Base-by-base conservation (phyloP, 495 filamentous ascomycete genomes). In the Talaromyces wortmannii region DNA sequence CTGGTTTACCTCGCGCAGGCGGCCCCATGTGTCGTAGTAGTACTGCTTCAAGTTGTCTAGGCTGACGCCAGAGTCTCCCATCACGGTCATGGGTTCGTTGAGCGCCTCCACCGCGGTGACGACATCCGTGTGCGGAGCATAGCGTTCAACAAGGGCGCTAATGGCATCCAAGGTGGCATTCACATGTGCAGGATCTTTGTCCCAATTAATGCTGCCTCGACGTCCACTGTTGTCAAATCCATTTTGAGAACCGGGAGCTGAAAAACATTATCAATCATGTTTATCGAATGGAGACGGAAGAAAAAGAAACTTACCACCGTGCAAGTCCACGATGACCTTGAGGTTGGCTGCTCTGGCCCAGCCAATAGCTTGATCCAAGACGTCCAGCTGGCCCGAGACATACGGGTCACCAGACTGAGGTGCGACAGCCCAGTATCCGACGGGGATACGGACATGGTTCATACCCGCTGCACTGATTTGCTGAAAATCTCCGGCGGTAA, bases 161-260 rank as follows among this genome's bases (percentile, higher is more conserved):
- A 90, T 70, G 11, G 85, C 84, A 23, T 67, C 64, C 42, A 88
- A 57, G 0, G 85, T 88, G 44, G 81, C 67, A 3, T 69, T 44
- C 10, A 84, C 78, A 10, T 76, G 86, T 59, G 80, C 62, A n/a
- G 45, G 47, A 15, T 79, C 83, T 42, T 76, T 66, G 53, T 79
- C 78, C 88, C 87, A 91, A 10, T 78, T 61, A 43, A 91, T 79
- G 6, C 70, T 54, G n/a, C 86, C 89, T 57, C 79, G 78, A 52
- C 74, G 73, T 7, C 88, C 88, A 45, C 77, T 83, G 67, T 91
- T 90, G 65, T 90, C 90, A 65, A 90, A 91, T 15, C 89, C 89
- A 59, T 92, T 92, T 63, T 92, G 89, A 23, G 83, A 87, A 8
- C 86, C 88, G 17, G 88, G 89, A 16, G 82, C 86, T 79, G 56